These are phyloP conservation scores for Diaporthe citriasiana DNA, from an alignment of 2,329 filamentous ascomycete genomes.

Conservation along the genomic window DNA sequence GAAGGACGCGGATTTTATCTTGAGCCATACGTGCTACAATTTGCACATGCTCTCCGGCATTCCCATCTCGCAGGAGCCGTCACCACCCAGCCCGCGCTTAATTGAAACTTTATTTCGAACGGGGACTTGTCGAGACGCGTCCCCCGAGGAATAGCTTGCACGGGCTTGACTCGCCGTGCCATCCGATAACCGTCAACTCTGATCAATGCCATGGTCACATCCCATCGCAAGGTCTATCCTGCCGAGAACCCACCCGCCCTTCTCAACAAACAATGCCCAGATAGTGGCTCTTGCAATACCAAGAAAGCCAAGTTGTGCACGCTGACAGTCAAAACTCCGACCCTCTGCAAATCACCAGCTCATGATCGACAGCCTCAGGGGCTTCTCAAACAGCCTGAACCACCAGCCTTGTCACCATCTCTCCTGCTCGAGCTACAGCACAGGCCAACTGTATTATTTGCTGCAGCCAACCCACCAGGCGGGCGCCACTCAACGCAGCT, in stretches of 20 bases:
- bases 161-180: constrained; percentile 8
- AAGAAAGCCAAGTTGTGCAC: constrained; percentile 23
- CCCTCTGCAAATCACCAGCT: not conserved
- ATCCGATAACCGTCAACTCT: not conserved
- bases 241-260: not conserved
- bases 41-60: not conserved
- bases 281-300: not conserved
- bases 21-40: too few relatives aligned
- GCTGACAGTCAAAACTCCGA: constrained; percentile 12
- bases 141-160: constrained; percentile 8
- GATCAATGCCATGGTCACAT: constrained; percentile 8
- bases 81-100: not conserved
- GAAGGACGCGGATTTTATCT: not conserved
- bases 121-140: constrained; percentile 8
- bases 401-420: not conserved
- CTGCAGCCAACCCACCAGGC: constrained; percentile 12
- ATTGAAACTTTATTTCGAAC: constrained; percentile 26
- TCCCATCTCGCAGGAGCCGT: not conserved
- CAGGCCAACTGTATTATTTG: not conserved
- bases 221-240: not conserved
- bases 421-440: not conserved
- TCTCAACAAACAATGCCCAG: not conserved
- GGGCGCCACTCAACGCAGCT: not conserved
- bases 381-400: constrained; percentile 10
- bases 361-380: constrained; percentile 17